These are phyloP conservation scores for Fusarium phyllophilum DNA, from an alignment of 2,329 filamentous ascomycete genomes.

Conservation along the genomic window DNA sequence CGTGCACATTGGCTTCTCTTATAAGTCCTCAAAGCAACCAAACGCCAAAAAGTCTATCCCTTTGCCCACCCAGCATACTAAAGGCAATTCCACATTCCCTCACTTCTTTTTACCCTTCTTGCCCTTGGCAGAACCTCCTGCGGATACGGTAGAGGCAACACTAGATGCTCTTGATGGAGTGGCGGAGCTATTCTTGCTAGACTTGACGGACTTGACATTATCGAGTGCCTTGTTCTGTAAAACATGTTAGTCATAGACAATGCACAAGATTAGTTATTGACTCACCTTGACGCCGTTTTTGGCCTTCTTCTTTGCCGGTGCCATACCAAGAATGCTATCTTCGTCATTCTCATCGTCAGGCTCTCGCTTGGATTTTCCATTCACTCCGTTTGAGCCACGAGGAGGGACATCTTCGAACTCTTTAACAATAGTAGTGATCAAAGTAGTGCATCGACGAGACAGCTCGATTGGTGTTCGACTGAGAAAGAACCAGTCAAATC, in stretches of 20 bases:
- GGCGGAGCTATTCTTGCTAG: slow-evolving; percentile 79
- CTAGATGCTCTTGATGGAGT: slow-evolving; percentile 87
- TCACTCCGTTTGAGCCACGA: slow-evolving; percentile 66
- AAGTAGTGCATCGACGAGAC: slow-evolving; percentile 88
- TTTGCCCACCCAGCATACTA: slow-evolving; percentile 21
- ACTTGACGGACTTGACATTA: slow-evolving; percentile 86
- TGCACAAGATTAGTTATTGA: neutral
- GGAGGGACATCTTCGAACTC: slow-evolving; percentile 82
- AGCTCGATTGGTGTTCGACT: slow-evolving; percentile 94
- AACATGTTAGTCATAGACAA: slow-evolving; percentile 24
- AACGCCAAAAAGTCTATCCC: slow-evolving; percentile 41
- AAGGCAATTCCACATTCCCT: slow-evolving; percentile 9
- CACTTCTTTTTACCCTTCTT: slow-evolving; percentile 53
- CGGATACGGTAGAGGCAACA: slow-evolving; percentile 78
- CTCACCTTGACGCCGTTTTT: slow-evolving; percentile 88
- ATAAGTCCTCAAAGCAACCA: slow-evolving; percentile 35
- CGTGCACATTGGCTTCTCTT: slow-evolving; percentile 28
- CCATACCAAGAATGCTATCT: slow-evolving; percentile 80
- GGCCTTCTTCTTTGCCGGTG: slow-evolving; percentile 92
- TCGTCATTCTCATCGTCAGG: slow-evolving; percentile 85
- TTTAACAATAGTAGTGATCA: slow-evolving; percentile 92
- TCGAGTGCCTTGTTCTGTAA: slow-evolving; percentile 91
- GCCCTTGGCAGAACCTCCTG: slow-evolving; percentile 63
- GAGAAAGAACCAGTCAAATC: slow-evolving; percentile 99
- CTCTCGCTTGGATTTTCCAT: slow-evolving; percentile 79